Percentiles rank a stretch among this genome's conserved stretches.
Conservation (phyloP, 1,284 basidiomycete species). For the Gymnopus androsaceus region DNA sequence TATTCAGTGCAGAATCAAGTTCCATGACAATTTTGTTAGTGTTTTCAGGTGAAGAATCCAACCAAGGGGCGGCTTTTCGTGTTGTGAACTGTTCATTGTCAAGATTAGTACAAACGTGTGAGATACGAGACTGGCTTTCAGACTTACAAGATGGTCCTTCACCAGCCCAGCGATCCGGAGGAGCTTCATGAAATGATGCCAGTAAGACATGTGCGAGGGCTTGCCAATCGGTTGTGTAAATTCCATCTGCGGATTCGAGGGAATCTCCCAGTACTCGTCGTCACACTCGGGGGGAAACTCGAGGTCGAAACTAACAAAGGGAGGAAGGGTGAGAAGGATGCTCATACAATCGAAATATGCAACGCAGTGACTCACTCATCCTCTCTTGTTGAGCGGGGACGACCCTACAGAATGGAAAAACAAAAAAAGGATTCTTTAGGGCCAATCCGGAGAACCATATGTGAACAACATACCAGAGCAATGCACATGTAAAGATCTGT, state of each 20-base stretch:
- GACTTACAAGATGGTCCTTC: constrained; percentile 1
- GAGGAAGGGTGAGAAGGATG: not conserved
- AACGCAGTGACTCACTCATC: constrained; percentile 2
- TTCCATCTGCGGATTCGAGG: not conserved
- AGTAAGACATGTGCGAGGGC: not conserved
- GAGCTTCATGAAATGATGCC: constrained; percentile 4
- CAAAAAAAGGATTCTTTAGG: not conserved
- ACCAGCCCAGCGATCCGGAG: constrained; percentile 1
- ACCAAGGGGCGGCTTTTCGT: not conserved
- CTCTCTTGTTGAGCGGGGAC: not conserved
- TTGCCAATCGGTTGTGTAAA: not conserved
- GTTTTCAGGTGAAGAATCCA: not conserved
- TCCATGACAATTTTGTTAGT: constrained; percentile 5
- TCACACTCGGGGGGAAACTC: constrained; percentile 7
- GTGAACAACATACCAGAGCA: no score
- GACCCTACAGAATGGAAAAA: no score
- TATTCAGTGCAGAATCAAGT: constrained; percentile 11
- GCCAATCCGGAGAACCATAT: no score
- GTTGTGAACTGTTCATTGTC: not conserved
- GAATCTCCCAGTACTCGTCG: constrained; percentile 6
- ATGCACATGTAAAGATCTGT: not conserved
- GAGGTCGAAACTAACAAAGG: constrained; percentile 1
- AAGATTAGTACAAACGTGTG: not conserved
- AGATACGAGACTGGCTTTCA: not conserved
- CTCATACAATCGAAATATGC: not conserved